Evolutionary conservation across 2,329 filamentous ascomycete species (phyloP).

Genomic region (Thermochaetoides dissita): DNA sequence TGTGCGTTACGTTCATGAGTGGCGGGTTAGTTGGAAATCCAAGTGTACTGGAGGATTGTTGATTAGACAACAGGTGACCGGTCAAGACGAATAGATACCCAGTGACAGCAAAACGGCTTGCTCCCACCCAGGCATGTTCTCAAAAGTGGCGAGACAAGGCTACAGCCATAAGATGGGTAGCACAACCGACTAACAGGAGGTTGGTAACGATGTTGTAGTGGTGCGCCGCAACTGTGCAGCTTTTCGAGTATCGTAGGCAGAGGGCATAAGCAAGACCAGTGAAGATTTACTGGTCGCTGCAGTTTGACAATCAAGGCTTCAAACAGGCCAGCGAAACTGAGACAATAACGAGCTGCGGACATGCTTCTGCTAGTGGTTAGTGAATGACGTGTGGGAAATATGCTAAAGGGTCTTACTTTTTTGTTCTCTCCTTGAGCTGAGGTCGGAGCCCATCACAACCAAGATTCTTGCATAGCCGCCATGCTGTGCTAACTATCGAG

Average conservation of each 20-base stretch:
- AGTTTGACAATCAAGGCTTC: slow-evolving; percentile 21
- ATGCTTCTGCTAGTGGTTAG: slow-evolving; percentile 1
- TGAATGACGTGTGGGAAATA: not conserved
- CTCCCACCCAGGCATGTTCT: slow-evolving; percentile 18
- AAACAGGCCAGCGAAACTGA: slow-evolving; percentile 18
- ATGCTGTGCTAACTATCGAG: slow-evolving; percentile 7
- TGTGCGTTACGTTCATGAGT: slow-evolving; percentile 5
- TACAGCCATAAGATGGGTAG: slow-evolving; percentile 23
- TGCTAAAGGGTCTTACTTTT: slow-evolving; percentile 2
- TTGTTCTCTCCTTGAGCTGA: slow-evolving; percentile 5
- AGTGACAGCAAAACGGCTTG: slow-evolving; percentile 19
- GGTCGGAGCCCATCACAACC: slow-evolving; percentile 4
- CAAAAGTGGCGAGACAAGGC: slow-evolving; percentile 23
- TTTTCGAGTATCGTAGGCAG: slow-evolving; percentile 21
- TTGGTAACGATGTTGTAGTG: slow-evolving; percentile 25
- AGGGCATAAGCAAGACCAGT: slow-evolving; percentile 24
- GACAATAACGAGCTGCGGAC: too few species aligned
- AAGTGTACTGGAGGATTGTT: slow-evolving; percentile 11
- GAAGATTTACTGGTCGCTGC: slow-evolving; percentile 25
- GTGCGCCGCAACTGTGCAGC: slow-evolving; percentile 22
- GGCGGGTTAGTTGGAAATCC: slow-evolving; percentile 20
- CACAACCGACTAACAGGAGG: slow-evolving; percentile 23
- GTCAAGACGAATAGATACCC: slow-evolving; percentile 19
- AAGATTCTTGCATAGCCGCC: slow-evolving; percentile 11
- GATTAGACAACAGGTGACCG: slow-evolving; percentile 21